A percentile compares a stretch with the other conserved stretches of the same genome.
Evolutionary conservation across 148 eudicot species (phyloP).

Genomic region (Pharnaceum exiguum): DNA sequence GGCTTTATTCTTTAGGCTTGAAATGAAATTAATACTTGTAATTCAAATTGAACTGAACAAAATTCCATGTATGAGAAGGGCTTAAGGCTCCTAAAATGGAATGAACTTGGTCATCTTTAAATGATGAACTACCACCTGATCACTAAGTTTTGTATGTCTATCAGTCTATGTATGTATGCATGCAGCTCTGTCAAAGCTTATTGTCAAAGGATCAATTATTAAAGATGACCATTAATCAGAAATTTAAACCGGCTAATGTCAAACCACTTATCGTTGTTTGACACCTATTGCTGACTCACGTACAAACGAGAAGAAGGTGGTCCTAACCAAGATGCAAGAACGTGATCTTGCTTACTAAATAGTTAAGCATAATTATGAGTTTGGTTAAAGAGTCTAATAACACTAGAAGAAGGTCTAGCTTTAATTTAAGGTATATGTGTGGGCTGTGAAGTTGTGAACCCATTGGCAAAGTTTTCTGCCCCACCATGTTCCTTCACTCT

Average conservation of each 20-base stretch:
- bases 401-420: background rate
- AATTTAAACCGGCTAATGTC: background rate
- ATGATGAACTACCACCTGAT: too few relatives aligned
- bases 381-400: slow-evolving; percentile 27
- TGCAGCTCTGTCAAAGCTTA: background rate
- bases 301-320: slow-evolving; percentile 1
- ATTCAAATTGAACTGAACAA: too few relatives aligned
- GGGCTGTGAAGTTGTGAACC: background rate
- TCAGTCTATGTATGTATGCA: too few relatives aligned
- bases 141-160: too few relatives aligned
- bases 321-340: slow-evolving; percentile 8
- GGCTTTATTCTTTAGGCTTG: too few relatives aligned
- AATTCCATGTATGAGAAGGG: too few relatives aligned
- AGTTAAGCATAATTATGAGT: slow-evolving; percentile 27
- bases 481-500: slow-evolving; percentile 22
- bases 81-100: too few relatives aligned
- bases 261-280: background rate
- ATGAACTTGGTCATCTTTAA: too few relatives aligned
- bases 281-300: slow-evolving; percentile 9
- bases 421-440: background rate
- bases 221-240: background rate
- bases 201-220: background rate
- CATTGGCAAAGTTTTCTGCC: background rate
- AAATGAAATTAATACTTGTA: too few relatives aligned
- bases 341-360: slow-evolving; percentile 28